Evolutionary conservation across 805 yeast species (phyloP).

Genomic region (Ogataea methylovora): DNA sequence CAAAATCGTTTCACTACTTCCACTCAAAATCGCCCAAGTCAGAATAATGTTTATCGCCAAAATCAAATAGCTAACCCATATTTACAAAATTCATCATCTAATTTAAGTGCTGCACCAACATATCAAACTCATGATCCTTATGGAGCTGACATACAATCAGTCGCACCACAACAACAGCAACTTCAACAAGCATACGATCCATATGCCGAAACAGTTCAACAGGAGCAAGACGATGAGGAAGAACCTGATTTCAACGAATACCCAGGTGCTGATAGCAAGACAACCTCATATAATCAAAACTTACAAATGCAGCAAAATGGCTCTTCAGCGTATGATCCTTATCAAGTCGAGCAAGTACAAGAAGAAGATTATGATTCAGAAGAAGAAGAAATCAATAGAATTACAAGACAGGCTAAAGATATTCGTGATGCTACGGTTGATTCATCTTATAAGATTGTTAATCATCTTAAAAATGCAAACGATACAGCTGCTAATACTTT

Average conservation of each 20-base stretch:
- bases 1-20: too few relatives aligned
- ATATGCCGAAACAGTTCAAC: slow-evolving; percentile 21
- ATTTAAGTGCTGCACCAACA: neutral
- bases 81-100: neutral
- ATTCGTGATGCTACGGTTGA: slow-evolving; percentile 68
- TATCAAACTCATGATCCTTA: slow-evolving; percentile 8
- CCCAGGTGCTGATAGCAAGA: slow-evolving; percentile 18
- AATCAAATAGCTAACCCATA: slow-evolving; percentile 1
- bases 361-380: slow-evolving; percentile 62
- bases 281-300: slow-evolving; percentile 3
- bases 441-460: slow-evolving; percentile 76
- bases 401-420: slow-evolving; percentile 68
- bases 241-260: slow-evolving; percentile 22
- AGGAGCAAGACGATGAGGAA: slow-evolving; percentile 11
- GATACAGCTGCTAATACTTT: slow-evolving; percentile 72
- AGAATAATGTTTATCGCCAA: too few relatives aligned
- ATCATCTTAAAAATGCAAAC: slow-evolving; percentile 65
- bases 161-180: slow-evolving; percentile 1
- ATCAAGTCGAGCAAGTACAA: slow-evolving; percentile 14
- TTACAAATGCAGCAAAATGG: neutral
- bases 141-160: slow-evolving; percentile 7
- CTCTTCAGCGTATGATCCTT: slow-evolving; percentile 17
- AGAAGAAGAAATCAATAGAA: slow-evolving; percentile 77
- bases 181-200: slow-evolving; percentile 16
- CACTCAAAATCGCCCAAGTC: too few relatives aligned